Evolutionary conservation across 768 basidiomycete genomes (phyloP).

Genomic region (Lepiota venenata): DNA sequence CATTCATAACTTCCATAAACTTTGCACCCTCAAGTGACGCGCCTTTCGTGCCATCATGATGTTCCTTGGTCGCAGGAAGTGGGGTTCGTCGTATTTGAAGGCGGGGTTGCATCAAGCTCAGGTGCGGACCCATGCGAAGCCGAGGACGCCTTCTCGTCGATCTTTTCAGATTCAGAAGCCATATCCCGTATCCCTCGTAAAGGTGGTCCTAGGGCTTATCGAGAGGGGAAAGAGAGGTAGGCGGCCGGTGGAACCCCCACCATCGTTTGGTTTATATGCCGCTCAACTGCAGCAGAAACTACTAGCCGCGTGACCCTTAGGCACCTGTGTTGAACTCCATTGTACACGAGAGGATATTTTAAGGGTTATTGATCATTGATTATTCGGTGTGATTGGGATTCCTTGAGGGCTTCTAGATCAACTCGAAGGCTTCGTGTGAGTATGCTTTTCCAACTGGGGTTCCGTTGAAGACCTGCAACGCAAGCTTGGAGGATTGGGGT

Average conservation of each 20-base stretch:
- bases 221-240: neutral
- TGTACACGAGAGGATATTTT: neutral
- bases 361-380: neutral
- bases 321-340: neutral
- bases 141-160: slow-evolving; percentile 5
- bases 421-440: neutral
- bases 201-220: neutral
- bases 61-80: neutral
- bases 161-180: neutral
- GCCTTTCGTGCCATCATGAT: neutral
- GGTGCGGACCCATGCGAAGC: slow-evolving; percentile 6
- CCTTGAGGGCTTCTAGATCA: slow-evolving; percentile 4
- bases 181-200: neutral
- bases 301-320: neutral
- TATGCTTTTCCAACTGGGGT: too few relatives aligned
- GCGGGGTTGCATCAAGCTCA: slow-evolving; percentile 13
- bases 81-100: too few relatives aligned
- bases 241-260: too few relatives aligned
- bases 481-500: too few relatives aligned
- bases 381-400: too few relatives aligned
- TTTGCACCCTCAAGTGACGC: slow-evolving; percentile 14
- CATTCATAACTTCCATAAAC: slow-evolving; percentile 31
- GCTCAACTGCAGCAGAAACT: slow-evolving; percentile 2
- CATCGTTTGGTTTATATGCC: neutral
- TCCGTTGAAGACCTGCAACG: too few relatives aligned